Evolutionary conservation across 1,284 basidiomycete genomes (phyloP).

Genomic region (Pseudozyma sp.): DNA sequence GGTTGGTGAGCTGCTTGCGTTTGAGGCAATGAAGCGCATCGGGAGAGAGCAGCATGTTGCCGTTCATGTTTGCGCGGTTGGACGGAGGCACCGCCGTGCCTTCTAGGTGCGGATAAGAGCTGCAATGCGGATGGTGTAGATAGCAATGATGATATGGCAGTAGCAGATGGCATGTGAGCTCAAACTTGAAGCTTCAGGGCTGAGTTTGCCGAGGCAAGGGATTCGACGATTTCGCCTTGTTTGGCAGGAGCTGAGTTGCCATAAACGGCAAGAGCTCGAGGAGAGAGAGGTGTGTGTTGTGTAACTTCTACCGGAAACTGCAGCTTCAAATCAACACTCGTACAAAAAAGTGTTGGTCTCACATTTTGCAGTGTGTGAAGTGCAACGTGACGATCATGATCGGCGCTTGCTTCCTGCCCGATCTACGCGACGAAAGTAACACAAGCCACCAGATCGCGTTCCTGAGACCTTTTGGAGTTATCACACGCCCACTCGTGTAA

Average conservation of each 20-base stretch:
- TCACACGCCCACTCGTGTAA: no score
- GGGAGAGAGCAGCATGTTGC: slow-evolving; percentile 48
- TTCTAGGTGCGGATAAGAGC: slow-evolving; percentile 1
- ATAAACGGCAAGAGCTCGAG: background rate
- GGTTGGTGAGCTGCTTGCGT: slow-evolving; percentile 55
- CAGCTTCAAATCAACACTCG: background rate
- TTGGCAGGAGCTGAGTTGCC: slow-evolving; percentile 1
- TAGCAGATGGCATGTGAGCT: background rate
- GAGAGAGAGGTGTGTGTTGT: background rate
- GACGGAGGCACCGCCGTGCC: slow-evolving; percentile 15
- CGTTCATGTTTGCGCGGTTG: slow-evolving; percentile 18
- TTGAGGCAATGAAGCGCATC: slow-evolving; percentile 57
- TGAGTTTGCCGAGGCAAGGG: background rate
- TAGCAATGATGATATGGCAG: background rate
- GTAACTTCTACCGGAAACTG: slow-evolving; percentile 14
- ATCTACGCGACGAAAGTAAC: background rate
- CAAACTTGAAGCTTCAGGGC: background rate
- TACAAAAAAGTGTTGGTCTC: slow-evolving; percentile 9
- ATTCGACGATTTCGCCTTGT: background rate
- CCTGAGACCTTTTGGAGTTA: no score
- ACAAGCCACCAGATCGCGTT: no score
- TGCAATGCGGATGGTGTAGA: background rate
- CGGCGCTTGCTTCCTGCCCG: slow-evolving; percentile 1
- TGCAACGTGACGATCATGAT: slow-evolving; percentile 5
- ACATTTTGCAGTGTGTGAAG: background rate